phyloP scores from a whole-genome alignment of 2,329 filamentous ascomycete species.

The Colletotrichum lentis region DNA sequence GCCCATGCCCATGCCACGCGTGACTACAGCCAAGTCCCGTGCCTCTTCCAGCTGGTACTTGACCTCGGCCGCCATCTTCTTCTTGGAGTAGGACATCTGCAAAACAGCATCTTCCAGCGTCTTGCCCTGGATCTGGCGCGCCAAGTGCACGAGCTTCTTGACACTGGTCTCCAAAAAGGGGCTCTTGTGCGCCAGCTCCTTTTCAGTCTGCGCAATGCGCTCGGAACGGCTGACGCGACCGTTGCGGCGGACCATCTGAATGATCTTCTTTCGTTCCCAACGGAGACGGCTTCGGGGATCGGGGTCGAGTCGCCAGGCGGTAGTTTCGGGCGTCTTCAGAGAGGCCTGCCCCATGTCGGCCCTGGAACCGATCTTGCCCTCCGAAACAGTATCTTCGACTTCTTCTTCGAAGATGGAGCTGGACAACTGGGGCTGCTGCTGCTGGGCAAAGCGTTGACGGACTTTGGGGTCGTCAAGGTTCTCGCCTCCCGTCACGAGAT shows the following conservation, averaged over 20 bases:
- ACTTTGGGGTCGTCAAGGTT: slow-evolving; percentile 55
- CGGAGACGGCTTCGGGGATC: slow-evolving; percentile 73
- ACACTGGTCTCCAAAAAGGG: slow-evolving; percentile 81
- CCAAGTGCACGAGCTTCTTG: slow-evolving; percentile 90
- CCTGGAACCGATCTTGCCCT: slow-evolving; percentile 44
- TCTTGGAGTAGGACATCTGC: slow-evolving; percentile 95
- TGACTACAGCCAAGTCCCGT: slow-evolving; percentile 80
- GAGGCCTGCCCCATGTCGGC: slow-evolving; percentile 45
- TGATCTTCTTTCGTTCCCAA: slow-evolving; percentile 86
- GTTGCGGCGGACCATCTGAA: slow-evolving; percentile 74
- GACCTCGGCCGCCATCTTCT: slow-evolving; percentile 87
- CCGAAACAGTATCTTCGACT: slow-evolving; percentile 51
- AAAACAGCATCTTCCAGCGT: slow-evolving; percentile 90
- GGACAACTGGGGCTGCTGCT: slow-evolving; percentile 51
- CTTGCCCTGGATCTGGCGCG: slow-evolving; percentile 91
- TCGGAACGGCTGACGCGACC: slow-evolving; percentile 72
- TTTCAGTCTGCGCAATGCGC: slow-evolving; percentile 71
- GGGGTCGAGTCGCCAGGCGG: slow-evolving; percentile 76
- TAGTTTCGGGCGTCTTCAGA: slow-evolving; percentile 56
- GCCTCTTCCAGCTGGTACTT: slow-evolving; percentile 81
- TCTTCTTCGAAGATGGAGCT: slow-evolving; percentile 72
- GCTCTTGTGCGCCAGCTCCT: slow-evolving; percentile 66
- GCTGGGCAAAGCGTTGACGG: slow-evolving; percentile 51
- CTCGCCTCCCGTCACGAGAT: slow-evolving; percentile 43
- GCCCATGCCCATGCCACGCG: slow-evolving; percentile 83